Base-by-base conservation (phyloP, 2,329 filamentous ascomycete species). In the Penicillium olsonii region DNA sequence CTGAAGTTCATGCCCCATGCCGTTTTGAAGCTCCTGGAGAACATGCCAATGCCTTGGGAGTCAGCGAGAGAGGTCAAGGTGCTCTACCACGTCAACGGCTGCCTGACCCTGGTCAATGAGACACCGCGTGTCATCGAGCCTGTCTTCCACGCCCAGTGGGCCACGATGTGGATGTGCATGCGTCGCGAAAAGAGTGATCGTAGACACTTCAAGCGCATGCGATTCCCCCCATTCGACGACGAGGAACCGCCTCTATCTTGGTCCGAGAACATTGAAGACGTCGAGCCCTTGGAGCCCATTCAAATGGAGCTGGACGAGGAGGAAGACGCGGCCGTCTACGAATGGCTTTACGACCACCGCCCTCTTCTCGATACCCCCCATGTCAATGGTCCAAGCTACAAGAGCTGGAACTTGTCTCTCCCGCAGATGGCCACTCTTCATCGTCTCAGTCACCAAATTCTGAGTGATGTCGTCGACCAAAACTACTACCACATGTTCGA, bases 41-140 rank as follows among this genome's bases (percentile, higher is more conserved):
- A 99, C 65, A 99, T 99, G 94, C 94, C 94, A 4, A 99, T 99
- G 94, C 94, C 94, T 0, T 99, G 94, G 94, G 94, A 99, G 75
- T 94, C 91, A 49, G 85, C 90, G 20, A 84, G 92, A 55, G 94
- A 99, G 67, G 95, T 99, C 54, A 97, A 97, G 75, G 94, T 99
- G 22, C 79, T 99, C 11, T 99, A 99, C 71, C 94, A 99, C 68
- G 92, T 97, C 64, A 99, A 99, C 66, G 94, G 94, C 24, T 99
- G 95, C 67, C 74, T 99, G 73, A 99, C 94, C 2, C 76, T 99
- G 48, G 95, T 99, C 64, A 99, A 99, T 70, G 94, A 99, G 76
- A 90, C 87, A 6, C 94, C 95, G 12, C 84, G 95, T 63, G 95
- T 99, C 47, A 97, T 99, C 64, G 94, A 97, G 68, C 94, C 94